These are phyloP conservation scores for Andrographis paniculata DNA, from an alignment of 305 asterid genomes.

Conservation along the genomic window DNA sequence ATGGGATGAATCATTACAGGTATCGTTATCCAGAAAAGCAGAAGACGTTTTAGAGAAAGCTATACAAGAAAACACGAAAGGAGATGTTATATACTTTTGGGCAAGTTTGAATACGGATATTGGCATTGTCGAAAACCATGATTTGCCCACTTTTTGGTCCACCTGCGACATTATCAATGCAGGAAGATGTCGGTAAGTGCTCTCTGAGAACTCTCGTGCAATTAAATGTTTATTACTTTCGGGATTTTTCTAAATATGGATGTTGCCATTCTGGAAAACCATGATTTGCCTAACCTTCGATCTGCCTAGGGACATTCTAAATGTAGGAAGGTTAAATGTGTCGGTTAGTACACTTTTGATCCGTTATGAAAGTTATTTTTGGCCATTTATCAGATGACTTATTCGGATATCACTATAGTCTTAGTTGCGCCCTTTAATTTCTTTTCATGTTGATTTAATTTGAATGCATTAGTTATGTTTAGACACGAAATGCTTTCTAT, in stretches of 20 bases:
- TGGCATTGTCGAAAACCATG: constrained; percentile 51
- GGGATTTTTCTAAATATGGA: neutral
- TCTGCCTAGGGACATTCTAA: no score
- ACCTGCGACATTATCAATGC: constrained; percentile 89
- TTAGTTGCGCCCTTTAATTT: no score
- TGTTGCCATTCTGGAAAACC: no score
- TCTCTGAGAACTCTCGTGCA: constrained; percentile 10
- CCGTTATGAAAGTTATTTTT: no score
- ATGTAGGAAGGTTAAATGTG: no score
- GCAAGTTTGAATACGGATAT: constrained; percentile 58
- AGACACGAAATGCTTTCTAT: neutral
- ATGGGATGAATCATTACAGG: constrained; percentile 43
- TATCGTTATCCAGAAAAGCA: constrained; percentile 62
- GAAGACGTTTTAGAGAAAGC: constrained; percentile 72
- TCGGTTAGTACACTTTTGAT: no score
- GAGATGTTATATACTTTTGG: constrained; percentile 91
- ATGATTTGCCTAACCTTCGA: no score
- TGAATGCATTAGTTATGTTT: no score
- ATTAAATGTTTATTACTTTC: constrained; percentile 11
- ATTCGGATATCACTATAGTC: no score
- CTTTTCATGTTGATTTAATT: no score
- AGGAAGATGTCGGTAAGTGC: constrained; percentile 89
- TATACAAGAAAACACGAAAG: constrained; percentile 55
- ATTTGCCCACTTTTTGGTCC: constrained; percentile 90
- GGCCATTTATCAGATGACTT: no score